These are phyloP conservation scores for Geosmithia putterillii DNA, from an alignment of 2,329 filamentous ascomycete species.

Conservation along the genomic window DNA sequence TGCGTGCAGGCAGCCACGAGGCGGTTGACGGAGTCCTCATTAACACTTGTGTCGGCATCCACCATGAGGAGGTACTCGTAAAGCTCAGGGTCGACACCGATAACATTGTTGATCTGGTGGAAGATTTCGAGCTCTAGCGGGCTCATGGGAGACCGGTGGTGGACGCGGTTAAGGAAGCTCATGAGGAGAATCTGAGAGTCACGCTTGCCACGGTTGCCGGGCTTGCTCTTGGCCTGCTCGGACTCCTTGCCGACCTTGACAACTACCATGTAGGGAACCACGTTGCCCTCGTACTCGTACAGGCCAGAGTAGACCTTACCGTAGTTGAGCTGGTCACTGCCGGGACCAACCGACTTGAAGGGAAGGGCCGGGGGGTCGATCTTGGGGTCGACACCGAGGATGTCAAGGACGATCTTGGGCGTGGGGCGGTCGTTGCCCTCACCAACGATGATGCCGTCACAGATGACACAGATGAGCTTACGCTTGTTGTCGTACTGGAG, in stretches of 20 bases:
- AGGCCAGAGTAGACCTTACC: slow-evolving; percentile 97
- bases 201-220: slow-evolving; percentile 95
- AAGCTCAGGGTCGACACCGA: slow-evolving; percentile 91
- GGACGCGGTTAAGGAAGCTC: slow-evolving; percentile 96
- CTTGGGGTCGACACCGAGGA: slow-evolving; percentile 93
- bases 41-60: slow-evolving; percentile 90
- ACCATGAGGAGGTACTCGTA: slow-evolving; percentile 98
- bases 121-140: slow-evolving; percentile 96
- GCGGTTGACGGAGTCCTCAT: slow-evolving; percentile 83
- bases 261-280: slow-evolving; percentile 89
- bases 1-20: slow-evolving; percentile 88
- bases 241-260: slow-evolving; percentile 98
- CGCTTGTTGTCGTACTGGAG: slow-evolving; percentile 97
- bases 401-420: slow-evolving; percentile 94
- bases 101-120: slow-evolving; percentile 98
- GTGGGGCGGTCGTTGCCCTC: slow-evolving; percentile 93
- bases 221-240: slow-evolving; percentile 81
- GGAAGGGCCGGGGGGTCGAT: slow-evolving; percentile 87
- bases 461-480: slow-evolving; percentile 92
- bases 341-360: slow-evolving; percentile 84
- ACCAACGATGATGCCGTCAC: slow-evolving; percentile 94
- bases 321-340: slow-evolving; percentile 90
- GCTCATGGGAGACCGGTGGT: slow-evolving; percentile 88
- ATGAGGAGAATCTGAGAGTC: slow-evolving; percentile 93
- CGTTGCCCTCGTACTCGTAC: slow-evolving; percentile 95